Evolutionary conservation across 306 rosid species (phyloP), one percentile per base, ranked within the genome.

Genomic region (Hippophae tibetana): DNA sequence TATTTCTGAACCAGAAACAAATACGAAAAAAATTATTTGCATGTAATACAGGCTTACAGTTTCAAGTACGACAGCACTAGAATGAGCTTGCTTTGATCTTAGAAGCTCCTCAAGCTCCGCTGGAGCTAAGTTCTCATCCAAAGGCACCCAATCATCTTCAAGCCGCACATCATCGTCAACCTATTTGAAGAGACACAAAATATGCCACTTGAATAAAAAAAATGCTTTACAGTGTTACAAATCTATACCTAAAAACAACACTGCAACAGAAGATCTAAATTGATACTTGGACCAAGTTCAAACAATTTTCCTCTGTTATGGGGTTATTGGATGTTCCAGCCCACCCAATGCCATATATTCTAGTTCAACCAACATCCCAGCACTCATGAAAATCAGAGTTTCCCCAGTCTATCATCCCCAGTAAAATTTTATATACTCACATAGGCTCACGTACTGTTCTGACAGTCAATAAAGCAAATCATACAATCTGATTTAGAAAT

Each of bases 71-170:
- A 92, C 99, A 46, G 95, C 95, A 41, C 99, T 80, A 42, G 99
- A 88, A 70, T 75, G 96, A 10, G 96, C 99, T 43, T 85, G 95
- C 76, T 88, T 88, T 25, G 86, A 13, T 40, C 86, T 88, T 60
- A 88, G 71, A 69, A 86, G 83, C 84, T 85, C 99, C 72, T 81
- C 93, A 61, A 92, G 89, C 79, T 92, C 95, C 44, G 57, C 61
- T 12, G 89, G 70, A 61, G 81, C 81, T 63, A 92, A 66, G 74
- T 83, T 80, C 62, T 92, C 99, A 76, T 92, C 99, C 85, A 88
- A 62, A 57, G 96, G 96, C 47, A 85, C 96, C 99, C 96, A 92
- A 64, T 92, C 99, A 76, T 92, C 98, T 75, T 92, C 98, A 66
- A 92, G 95, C 45, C 96, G 80, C 72, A 87, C 96, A 40, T 81